These are phyloP conservation scores for Ilyonectria robusta DNA, from an alignment of 2,329 filamentous ascomycete species.

Conservation along the genomic window DNA sequence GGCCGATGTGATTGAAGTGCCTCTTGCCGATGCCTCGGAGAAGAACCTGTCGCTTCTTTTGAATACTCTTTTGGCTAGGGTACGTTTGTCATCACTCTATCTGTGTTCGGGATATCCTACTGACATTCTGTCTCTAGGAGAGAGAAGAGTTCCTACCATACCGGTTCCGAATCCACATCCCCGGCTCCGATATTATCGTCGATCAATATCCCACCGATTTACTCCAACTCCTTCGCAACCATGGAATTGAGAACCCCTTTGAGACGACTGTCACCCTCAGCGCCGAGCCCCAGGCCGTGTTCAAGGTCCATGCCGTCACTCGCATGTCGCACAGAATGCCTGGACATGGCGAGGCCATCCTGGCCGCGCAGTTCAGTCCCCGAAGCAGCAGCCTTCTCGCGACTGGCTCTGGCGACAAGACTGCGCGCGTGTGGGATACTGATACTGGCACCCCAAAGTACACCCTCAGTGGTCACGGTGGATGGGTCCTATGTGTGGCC, in stretches of 20 bases:
- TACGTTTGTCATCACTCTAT: constrained; percentile 53
- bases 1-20: constrained; percentile 79
- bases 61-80: constrained; percentile 86
- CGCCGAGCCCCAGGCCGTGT: constrained; percentile 88
- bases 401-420: constrained; percentile 91
- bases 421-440: constrained; percentile 93
- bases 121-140: constrained; percentile 54
- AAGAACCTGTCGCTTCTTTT: constrained; percentile 91
- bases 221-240: constrained; percentile 66
- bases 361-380: constrained; percentile 89
- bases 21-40: constrained; percentile 86
- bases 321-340: constrained; percentile 90
- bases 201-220: constrained; percentile 71
- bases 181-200: constrained; percentile 66
- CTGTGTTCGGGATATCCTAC: neutral
- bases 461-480: constrained; percentile 88
- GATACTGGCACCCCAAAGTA: constrained; percentile 91
- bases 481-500: constrained; percentile 87
- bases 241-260: constrained; percentile 71
- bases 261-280: constrained; percentile 69
- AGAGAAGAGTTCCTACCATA: constrained; percentile 73
- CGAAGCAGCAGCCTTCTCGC: constrained; percentile 82
- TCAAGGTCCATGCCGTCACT: constrained; percentile 92
- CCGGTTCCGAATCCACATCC: constrained; percentile 72
- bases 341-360: constrained; percentile 92